phyloP scores from a whole-genome alignment of 768 basidiomycete genomes.

The Trametes meyenii region DNA sequence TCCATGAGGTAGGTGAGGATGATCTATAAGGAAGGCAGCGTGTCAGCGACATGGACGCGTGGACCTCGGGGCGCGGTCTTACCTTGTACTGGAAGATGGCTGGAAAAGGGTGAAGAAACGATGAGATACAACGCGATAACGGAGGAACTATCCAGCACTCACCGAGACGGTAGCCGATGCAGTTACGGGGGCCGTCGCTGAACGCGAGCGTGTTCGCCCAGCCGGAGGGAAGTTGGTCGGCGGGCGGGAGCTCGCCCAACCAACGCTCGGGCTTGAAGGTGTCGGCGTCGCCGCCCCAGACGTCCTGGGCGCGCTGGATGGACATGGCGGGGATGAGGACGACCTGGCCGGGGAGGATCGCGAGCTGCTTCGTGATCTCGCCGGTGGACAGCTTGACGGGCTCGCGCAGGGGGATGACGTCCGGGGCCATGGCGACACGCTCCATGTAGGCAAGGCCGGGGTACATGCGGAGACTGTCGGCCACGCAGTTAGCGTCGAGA shows the following conservation, averaged over 20 bases:
- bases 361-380: constrained; percentile 2
- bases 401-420: constrained; percentile 50
- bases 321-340: constrained; percentile 16
- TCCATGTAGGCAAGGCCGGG: constrained; percentile 55
- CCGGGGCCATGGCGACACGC: constrained; percentile 46
- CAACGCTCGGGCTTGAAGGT: constrained; percentile 34
- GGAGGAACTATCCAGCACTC: not conserved
- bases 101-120: not conserved
- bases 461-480: constrained; percentile 44
- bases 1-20: constrained; percentile 4
- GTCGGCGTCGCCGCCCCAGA: constrained; percentile 30
- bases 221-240: constrained; percentile 13
- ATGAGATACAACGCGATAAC: not conserved
- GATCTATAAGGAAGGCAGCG: not conserved
- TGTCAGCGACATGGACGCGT: not conserved
- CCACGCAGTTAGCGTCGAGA: not conserved
- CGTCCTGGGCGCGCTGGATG: constrained; percentile 15
- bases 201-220: constrained; percentile 29
- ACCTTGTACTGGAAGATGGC: constrained; percentile 17
- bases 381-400: constrained; percentile 30
- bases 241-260: constrained; percentile 21
- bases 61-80: not conserved
- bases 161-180: constrained; percentile 30
- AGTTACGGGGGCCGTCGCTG: constrained; percentile 31
- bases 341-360: constrained; percentile 14